Conservation (phyloP, 2,329 filamentous ascomycete species). For the Colletotrichum sp. region DNA sequence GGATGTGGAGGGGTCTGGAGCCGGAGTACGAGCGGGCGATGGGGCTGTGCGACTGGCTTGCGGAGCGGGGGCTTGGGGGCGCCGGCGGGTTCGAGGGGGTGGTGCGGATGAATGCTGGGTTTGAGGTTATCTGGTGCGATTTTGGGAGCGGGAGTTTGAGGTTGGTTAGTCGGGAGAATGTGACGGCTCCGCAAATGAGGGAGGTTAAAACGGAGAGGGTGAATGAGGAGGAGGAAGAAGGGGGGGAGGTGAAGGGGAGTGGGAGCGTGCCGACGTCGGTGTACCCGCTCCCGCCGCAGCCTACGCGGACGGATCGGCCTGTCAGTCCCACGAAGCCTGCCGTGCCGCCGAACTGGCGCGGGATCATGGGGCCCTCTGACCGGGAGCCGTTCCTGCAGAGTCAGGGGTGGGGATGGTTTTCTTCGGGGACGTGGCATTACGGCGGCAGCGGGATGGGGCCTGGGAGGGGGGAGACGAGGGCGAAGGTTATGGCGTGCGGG, state of each 20-base stretch:
- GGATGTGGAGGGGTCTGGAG: slow-evolving; percentile 37
- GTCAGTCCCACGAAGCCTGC: slow-evolving; percentile 38
- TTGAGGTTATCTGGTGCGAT: slow-evolving; percentile 58
- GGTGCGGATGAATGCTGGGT: slow-evolving; percentile 57
- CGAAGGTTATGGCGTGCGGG: slow-evolving; percentile 44
- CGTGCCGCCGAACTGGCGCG: slow-evolving; percentile 41
- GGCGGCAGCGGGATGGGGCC: slow-evolving; percentile 40
- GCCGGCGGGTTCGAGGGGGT: slow-evolving; percentile 53
- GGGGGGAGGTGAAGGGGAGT: not conserved
- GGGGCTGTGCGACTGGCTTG: slow-evolving; percentile 52
- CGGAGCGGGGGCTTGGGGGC: slow-evolving; percentile 42
- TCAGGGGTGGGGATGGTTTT: slow-evolving; percentile 50
- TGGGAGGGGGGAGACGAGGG: slow-evolving; percentile 46
- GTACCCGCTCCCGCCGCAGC: slow-evolving; percentile 39
- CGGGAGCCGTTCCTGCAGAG: slow-evolving; percentile 44
- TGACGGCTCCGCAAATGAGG: slow-evolving; percentile 46
- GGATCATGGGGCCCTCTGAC: slow-evolving; percentile 1
- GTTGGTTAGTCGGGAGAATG: slow-evolving; percentile 46
- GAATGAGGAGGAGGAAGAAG: not conserved
- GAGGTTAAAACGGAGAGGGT: not conserved
- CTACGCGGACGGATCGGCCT: slow-evolving; percentile 38
- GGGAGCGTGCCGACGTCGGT: slow-evolving; percentile 28
- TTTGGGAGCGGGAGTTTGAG: slow-evolving; percentile 48
- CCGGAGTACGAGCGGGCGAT: slow-evolving; percentile 53
- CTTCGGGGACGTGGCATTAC: slow-evolving; percentile 47